These are phyloP conservation scores for Lentinus brumalis DNA, from an alignment of 768 basidiomycete genomes.

Conservation along the genomic window DNA sequence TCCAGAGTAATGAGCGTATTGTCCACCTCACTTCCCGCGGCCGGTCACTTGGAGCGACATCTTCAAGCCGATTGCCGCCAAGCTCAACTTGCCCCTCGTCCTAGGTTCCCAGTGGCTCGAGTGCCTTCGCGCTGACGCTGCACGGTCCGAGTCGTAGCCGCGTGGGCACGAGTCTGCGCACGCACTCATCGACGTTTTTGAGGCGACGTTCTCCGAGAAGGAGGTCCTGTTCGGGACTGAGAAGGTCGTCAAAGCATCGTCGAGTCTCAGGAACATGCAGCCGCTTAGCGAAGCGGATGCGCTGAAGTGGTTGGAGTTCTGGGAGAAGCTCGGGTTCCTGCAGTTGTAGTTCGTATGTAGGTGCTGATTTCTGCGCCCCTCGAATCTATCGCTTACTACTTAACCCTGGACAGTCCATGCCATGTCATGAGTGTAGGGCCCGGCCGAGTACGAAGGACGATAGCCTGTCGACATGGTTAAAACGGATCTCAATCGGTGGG, in stretches of 20 bases:
- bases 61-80: slow-evolving; percentile 18
- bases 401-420: too few species aligned
- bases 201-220: slow-evolving; percentile 9
- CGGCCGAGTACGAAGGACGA: too few species aligned
- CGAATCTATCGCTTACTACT: too few species aligned
- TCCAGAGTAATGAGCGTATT: neutral
- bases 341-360: neutral
- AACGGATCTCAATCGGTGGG: too few species aligned
- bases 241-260: slow-evolving; percentile 8
- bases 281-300: slow-evolving; percentile 20
- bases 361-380: too few species aligned
- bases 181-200: slow-evolving; percentile 13
- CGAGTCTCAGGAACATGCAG: slow-evolving; percentile 6
- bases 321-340: slow-evolving; percentile 13
- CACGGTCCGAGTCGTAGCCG: neutral
- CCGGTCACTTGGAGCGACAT: slow-evolving; percentile 27
- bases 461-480: too few species aligned
- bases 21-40: slow-evolving; percentile 26
- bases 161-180: slow-evolving; percentile 15
- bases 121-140: slow-evolving; percentile 13
- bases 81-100: slow-evolving; percentile 22
- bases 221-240: slow-evolving; percentile 13
- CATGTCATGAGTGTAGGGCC: too few species aligned
- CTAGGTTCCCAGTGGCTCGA: slow-evolving; percentile 27
- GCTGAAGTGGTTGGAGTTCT: slow-evolving; percentile 16